phyloP scores from a whole-genome alignment of 768 basidiomycete species.

The Tricholoma furcatifolium region DNA sequence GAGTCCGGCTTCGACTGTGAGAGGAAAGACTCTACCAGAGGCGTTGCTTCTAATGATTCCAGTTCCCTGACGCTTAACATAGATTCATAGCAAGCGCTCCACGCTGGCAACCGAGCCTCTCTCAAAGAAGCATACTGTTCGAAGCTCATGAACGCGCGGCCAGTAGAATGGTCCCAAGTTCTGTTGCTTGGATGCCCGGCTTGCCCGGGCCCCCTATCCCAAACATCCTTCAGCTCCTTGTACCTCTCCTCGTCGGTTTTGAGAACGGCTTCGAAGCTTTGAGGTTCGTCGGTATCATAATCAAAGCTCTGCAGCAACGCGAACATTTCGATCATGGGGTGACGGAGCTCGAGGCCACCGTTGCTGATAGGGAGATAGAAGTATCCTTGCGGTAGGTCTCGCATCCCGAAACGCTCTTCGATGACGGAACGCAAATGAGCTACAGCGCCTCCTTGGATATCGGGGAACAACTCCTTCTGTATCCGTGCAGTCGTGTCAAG shows the following conservation, averaged over 20 bases:
- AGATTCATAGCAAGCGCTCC: conserved; percentile 9
- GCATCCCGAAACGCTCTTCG: conserved; percentile 25
- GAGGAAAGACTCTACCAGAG: conserved; percentile 3
- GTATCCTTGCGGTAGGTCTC: conserved; percentile 28
- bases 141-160: conserved; percentile 11
- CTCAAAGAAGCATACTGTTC: conserved; percentile 13
- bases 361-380: conserved; percentile 27
- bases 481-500: conserved; percentile 27
- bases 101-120: conserved; percentile 12
- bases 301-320: conserved; percentile 19
- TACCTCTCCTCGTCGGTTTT: conserved; percentile 26
- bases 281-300: not conserved
- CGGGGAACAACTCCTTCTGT: conserved; percentile 27
- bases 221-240: conserved; percentile 20
- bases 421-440: conserved; percentile 25
- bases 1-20: not conserved
- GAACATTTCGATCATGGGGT: conserved; percentile 37
- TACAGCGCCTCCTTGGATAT: conserved; percentile 20
- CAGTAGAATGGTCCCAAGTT: too few species aligned
- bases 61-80: conserved; percentile 4
- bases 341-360: conserved; percentile 29
- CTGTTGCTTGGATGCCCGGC: not conserved
- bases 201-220: conserved; percentile 16
- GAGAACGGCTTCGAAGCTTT: conserved; percentile 19
- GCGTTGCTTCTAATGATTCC: conserved; percentile 1